Evolutionary conservation across 176 grass and related monocot species (phyloP).

Genomic region (Bonia amplexicaulis): DNA sequence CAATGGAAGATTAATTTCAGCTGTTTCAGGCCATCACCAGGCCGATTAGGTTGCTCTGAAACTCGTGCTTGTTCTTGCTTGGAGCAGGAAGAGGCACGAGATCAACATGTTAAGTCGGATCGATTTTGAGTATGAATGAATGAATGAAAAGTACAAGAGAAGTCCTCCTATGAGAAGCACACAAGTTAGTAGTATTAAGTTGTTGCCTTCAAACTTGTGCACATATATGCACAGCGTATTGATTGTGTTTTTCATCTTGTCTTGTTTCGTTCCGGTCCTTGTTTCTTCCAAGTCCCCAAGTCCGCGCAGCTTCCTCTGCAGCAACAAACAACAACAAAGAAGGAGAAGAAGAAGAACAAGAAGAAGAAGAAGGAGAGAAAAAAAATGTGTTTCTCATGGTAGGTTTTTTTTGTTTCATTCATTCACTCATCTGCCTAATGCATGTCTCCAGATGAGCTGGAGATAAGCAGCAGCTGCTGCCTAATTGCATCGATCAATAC

Average conservation of each 20-base stretch:
- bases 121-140: background rate
- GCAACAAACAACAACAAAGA: background rate
- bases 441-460: background rate
- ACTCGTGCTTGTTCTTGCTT: background rate
- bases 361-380: background rate
- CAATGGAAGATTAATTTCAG: background rate
- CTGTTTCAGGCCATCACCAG: background rate
- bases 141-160: background rate
- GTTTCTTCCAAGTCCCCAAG: background rate
- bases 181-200: background rate
- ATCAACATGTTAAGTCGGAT: background rate
- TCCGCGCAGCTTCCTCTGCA: background rate
- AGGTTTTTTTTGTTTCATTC: no score
- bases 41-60: background rate
- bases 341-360: no score
- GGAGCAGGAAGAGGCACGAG: background rate
- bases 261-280: background rate
- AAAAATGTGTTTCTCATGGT: background rate
- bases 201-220: background rate
- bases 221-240: background rate
- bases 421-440: background rate
- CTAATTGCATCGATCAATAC: background rate
- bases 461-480: background rate
- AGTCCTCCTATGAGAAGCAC: background rate
- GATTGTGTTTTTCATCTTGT: background rate